Percentiles rank a stretch among this genome's conserved stretches.
These are phyloP conservation scores for Mrakia gelida DNA, from an alignment of 768 basidiomycete species.

Conservation along the genomic window DNA sequence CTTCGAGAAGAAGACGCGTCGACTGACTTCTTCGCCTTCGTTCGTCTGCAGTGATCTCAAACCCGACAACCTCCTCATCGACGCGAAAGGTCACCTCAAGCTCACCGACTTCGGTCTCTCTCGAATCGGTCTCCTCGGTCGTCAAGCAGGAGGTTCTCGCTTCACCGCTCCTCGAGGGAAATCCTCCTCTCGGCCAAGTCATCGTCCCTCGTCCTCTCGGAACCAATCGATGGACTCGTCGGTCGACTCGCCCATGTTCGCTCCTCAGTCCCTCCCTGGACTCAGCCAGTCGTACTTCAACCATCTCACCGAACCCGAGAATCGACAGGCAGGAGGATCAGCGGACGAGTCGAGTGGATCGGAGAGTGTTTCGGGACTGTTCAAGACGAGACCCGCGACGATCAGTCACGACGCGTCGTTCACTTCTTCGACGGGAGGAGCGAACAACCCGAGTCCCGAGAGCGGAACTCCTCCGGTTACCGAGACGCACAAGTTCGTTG, in stretches of 20 bases:
- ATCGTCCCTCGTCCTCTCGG: slow-evolving; percentile 15
- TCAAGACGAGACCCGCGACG: slow-evolving; percentile 49
- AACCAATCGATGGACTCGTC: slow-evolving; percentile 33
- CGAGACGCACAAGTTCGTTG: slow-evolving; percentile 88
- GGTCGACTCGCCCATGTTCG: slow-evolving; percentile 42
- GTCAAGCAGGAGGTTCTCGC: slow-evolving; percentile 59
- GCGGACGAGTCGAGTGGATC: slow-evolving; percentile 63
- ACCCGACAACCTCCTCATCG: slow-evolving; percentile 96
- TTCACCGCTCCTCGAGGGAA: slow-evolving; percentile 42
- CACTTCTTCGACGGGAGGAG: slow-evolving; percentile 64
- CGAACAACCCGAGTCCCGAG: slow-evolving; percentile 5
- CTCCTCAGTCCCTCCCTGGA: slow-evolving; percentile 39
- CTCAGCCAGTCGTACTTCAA: slow-evolving; percentile 46
- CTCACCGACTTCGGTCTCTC: slow-evolving; percentile 97
- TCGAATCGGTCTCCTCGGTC: slow-evolving; percentile 93
- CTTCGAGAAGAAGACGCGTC: background rate
- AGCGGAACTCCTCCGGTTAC: slow-evolving; percentile 45
- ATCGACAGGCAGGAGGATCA: slow-evolving; percentile 35
- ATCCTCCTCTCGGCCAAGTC: slow-evolving; percentile 50
- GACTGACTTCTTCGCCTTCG: background rate
- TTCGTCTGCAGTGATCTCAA: slow-evolving; percentile 72
- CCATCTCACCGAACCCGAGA: slow-evolving; percentile 21
- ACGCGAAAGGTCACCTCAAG: slow-evolving; percentile 92
- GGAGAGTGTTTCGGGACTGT: slow-evolving; percentile 9
- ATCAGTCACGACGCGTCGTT: slow-evolving; percentile 55